phyloP scores from a whole-genome alignment of 768 basidiomycete species.

The Myochromella boudieri region DNA sequence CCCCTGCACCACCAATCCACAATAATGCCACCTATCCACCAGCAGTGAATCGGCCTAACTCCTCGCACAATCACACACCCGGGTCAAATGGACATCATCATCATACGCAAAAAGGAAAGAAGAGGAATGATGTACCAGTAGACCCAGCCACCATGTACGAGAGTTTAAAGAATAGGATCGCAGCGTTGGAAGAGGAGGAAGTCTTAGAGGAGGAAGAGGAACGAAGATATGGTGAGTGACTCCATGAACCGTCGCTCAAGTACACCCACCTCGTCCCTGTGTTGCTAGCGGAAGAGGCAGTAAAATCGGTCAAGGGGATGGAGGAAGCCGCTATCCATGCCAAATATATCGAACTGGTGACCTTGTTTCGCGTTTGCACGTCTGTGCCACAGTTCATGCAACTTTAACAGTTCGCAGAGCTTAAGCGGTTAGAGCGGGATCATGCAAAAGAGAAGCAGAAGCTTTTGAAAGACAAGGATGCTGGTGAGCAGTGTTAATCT shows the following conservation, averaged over 20 bases:
- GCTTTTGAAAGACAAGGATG: slow-evolving; percentile 86
- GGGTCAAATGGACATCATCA: slow-evolving; percentile 43
- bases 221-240: slow-evolving; percentile 62
- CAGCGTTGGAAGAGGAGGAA: slow-evolving; percentile 86
- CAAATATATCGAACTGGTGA: slow-evolving; percentile 87
- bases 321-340: slow-evolving; percentile 80
- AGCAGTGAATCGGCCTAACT: slow-evolving; percentile 25
- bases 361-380: slow-evolving; percentile 22
- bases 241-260: slow-evolving; percentile 1
- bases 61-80: slow-evolving; percentile 32
- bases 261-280: slow-evolving; percentile 19
- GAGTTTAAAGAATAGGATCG: slow-evolving; percentile 84
- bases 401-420: slow-evolving; percentile 73
- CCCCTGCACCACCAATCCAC: slow-evolving; percentile 53
- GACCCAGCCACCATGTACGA: slow-evolving; percentile 89
- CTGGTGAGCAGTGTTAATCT: slow-evolving; percentile 50
- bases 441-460: slow-evolving; percentile 93
- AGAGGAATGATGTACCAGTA: slow-evolving; percentile 68
- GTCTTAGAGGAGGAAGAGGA: slow-evolving; percentile 88
- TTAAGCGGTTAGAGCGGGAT: slow-evolving; percentile 84
- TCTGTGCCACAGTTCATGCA: slow-evolving; percentile 14
- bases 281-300: slow-evolving; percentile 77
- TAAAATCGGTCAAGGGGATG: slow-evolving; percentile 81
- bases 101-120: slow-evolving; percentile 60
- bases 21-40: slow-evolving; percentile 31